Evolutionary conservation across 345 rosid genomes (phyloP).

Genomic region (Tarenaya hassleriana): DNA sequence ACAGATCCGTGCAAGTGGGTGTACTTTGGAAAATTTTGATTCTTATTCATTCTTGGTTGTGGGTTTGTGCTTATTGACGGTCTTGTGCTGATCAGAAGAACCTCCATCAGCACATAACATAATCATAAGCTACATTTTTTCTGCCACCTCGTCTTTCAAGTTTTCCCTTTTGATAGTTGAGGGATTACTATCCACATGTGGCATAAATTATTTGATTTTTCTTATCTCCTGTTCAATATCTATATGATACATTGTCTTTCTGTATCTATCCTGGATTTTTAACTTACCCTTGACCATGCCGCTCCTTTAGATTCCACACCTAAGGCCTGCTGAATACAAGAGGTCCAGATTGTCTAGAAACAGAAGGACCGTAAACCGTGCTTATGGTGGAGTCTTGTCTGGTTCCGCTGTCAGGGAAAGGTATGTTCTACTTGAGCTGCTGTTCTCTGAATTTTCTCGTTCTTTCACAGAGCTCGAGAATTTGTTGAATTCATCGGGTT

Average conservation of each 20-base stretch:
- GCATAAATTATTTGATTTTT: constrained; percentile 21
- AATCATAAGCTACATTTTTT: constrained; percentile 42
- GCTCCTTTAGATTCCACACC: constrained; percentile 60
- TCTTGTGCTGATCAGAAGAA: constrained; percentile 40
- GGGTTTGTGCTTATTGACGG: constrained; percentile 37
- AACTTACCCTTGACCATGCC: too few species aligned
- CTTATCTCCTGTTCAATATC: neutral
- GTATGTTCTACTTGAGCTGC: constrained; percentile 30
- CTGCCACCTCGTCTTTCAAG: constrained; percentile 30
- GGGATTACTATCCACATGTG: constrained; percentile 29
- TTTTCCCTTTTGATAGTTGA: constrained; percentile 16
- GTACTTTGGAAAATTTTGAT: too few species aligned
- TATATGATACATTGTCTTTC: neutral
- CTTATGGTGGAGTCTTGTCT: constrained; percentile 81
- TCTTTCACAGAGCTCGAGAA: too few species aligned
- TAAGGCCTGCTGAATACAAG: constrained; percentile 87
- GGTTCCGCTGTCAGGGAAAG: constrained; percentile 85
- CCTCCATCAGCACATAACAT: constrained; percentile 36
- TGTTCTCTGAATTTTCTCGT: neutral
- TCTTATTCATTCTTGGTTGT: too few species aligned
- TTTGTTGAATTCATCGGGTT: too few species aligned
- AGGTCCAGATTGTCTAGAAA: constrained; percentile 72
- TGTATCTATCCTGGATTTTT: neutral
- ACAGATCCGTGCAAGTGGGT: too few species aligned
- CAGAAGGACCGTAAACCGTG: constrained; percentile 79